Percentiles rank a stretch among this genome's conserved stretches.
phyloP scores from a whole-genome alignment of 495 filamentous ascomycete genomes.

The Physcia stellaris region DNA sequence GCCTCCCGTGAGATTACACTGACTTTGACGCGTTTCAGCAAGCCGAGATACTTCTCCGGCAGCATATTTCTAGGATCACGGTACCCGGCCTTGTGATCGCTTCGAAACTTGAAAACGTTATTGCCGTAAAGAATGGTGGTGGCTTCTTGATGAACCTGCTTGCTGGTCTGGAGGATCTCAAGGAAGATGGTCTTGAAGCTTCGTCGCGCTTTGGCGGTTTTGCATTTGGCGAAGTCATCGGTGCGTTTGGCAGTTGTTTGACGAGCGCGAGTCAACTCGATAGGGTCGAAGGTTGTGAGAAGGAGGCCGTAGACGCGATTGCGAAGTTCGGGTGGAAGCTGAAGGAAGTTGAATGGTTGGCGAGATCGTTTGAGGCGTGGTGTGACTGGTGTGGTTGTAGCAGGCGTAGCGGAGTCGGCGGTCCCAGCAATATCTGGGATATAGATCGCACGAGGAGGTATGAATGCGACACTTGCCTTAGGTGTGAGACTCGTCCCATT shows the following conservation, averaged over 20 bases:
- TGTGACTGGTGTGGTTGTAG: no score
- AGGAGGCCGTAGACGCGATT: slow-evolving; percentile 6
- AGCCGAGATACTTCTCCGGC: slow-evolving; percentile 5
- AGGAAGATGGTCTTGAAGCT: slow-evolving; percentile 8
- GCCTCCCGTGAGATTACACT: slow-evolving; percentile 1
- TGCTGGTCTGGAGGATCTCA: slow-evolving; percentile 6
- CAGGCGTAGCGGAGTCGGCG: no score
- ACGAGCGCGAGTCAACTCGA: slow-evolving; percentile 5
- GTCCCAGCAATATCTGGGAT: no score
- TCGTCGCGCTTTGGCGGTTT: background rate
- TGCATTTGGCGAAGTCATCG: slow-evolving; percentile 2
- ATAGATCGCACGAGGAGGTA: no score
- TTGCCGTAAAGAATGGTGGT: slow-evolving; percentile 8
- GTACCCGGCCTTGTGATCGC: slow-evolving; percentile 47
- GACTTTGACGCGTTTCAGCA: slow-evolving; percentile 8
- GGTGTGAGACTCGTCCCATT: no score
- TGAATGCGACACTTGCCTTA: no score
- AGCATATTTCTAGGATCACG: slow-evolving; percentile 51
- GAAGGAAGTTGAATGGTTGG: no score
- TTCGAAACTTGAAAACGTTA: slow-evolving; percentile 12
- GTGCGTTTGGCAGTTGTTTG: slow-evolving; percentile 1
- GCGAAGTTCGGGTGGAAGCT: slow-evolving; percentile 5
- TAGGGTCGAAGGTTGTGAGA: slow-evolving; percentile 3
- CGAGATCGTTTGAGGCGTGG: no score
- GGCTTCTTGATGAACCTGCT: slow-evolving; percentile 8